phyloP scores from a whole-genome alignment of 352 stramenopile species.

The Phytopythium vexans region DNA sequence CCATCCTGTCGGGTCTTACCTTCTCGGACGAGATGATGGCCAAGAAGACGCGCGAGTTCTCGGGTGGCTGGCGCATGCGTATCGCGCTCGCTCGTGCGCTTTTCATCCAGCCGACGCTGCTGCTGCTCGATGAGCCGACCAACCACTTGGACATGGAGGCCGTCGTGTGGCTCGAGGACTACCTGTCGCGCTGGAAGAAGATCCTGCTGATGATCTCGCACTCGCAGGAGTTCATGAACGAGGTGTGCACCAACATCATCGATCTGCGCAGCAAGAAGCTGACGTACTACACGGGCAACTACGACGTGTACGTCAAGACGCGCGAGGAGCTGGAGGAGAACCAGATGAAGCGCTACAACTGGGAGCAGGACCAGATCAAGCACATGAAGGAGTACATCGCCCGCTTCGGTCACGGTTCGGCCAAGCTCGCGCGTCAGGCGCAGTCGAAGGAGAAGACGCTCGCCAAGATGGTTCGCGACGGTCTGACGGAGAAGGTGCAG shows the following conservation, averaged over 20 bases:
- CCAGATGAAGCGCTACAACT: slow-evolving; percentile 98
- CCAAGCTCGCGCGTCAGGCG: slow-evolving; percentile 96
- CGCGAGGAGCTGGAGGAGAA: slow-evolving; percentile 97
- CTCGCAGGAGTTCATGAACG: slow-evolving; percentile 99
- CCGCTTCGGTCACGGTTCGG: slow-evolving; percentile 96
- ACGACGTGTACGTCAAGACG: slow-evolving; percentile 97
- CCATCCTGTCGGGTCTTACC: slow-evolving; percentile 94
- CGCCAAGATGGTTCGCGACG: slow-evolving; percentile 96
- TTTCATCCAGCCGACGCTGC: slow-evolving; percentile 95
- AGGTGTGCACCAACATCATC: slow-evolving; percentile 98
- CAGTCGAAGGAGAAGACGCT: slow-evolving; percentile 99
- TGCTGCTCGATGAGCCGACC: slow-evolving; percentile 95
- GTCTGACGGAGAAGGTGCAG: slow-evolving; percentile 93
- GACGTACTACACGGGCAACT: slow-evolving; percentile 98
- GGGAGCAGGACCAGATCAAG: slow-evolving; percentile 98
- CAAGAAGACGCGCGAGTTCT: slow-evolving; percentile 94
- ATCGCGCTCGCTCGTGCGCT: slow-evolving; percentile 95
- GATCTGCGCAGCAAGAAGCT: slow-evolving; percentile 94
- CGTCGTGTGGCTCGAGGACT: slow-evolving; percentile 98
- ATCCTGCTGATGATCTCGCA: slow-evolving; percentile 97
- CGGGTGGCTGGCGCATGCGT: slow-evolving; percentile 95
- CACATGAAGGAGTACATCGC: slow-evolving; percentile 99
- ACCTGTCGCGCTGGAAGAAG: slow-evolving; percentile 96
- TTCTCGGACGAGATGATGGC: slow-evolving; percentile 95
- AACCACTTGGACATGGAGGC: slow-evolving; percentile 98